Conservation (phyloP, 2,329 filamentous ascomycete genomes). For the Fusarium miscanthi region DNA sequence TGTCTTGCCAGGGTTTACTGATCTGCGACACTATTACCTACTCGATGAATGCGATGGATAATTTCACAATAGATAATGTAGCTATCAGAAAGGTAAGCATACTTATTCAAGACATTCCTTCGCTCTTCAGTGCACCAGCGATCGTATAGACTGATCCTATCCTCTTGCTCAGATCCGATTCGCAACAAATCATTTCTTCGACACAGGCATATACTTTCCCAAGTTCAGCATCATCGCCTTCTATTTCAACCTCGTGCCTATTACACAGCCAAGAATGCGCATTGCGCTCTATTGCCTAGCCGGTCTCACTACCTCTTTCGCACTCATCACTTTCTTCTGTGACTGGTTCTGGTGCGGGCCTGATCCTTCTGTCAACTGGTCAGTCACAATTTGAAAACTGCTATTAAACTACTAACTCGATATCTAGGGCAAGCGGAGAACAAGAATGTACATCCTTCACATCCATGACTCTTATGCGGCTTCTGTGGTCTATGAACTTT, state of each 20-base stretch:
- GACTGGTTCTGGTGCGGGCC: slow-evolving; percentile 9
- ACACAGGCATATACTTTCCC: slow-evolving; percentile 12
- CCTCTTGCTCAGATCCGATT: background rate
- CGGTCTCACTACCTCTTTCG: background rate
- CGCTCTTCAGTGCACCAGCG: background rate
- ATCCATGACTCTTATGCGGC: slow-evolving; percentile 7
- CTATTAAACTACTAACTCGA: accelerated
- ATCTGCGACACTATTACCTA: slow-evolving; percentile 8
- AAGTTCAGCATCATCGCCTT: slow-evolving; percentile 13
- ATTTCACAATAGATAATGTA: slow-evolving; percentile 3
- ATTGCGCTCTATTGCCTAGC: background rate
- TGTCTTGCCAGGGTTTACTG: background rate
- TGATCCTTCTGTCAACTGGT: slow-evolving; percentile 9
- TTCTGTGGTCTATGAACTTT: slow-evolving; percentile 17
- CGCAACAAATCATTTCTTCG: slow-evolving; percentile 12
- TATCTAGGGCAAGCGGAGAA: background rate
- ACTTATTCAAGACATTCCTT: background rate
- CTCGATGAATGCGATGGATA: slow-evolving; percentile 4
- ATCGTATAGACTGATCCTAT: background rate
- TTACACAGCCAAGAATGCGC: background rate
- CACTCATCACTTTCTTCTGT: background rate
- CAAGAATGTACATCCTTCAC: background rate
- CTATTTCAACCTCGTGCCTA: background rate
- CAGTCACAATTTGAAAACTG: background rate
- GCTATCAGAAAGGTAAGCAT: background rate